A percentile compares a stretch with the other conserved stretches of the same genome.
Evolutionary conservation across 768 basidiomycete genomes (phyloP).

Genomic region (Wakefieldia striispora): DNA sequence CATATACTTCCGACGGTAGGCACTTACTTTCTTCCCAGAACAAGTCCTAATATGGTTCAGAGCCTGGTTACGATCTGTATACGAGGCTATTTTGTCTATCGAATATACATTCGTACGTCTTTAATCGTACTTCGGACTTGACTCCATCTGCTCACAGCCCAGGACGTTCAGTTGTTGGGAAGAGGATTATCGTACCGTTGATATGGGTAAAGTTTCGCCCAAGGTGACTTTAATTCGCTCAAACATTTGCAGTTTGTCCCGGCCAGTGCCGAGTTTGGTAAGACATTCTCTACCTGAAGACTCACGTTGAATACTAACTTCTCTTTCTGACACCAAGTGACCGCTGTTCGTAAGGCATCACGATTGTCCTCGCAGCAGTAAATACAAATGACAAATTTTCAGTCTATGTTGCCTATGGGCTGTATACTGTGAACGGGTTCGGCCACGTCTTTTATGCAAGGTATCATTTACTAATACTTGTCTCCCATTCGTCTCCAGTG

Average conservation of each 20-base stretch:
- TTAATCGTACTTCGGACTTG: too few relatives aligned
- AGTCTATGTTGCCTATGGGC: background rate
- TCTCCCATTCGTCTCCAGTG: background rate
- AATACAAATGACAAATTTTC: background rate
- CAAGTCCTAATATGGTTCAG: background rate
- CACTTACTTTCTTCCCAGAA: background rate
- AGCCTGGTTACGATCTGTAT: background rate
- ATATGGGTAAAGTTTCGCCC: background rate
- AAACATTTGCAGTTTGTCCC: background rate
- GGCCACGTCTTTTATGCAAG: background rate
- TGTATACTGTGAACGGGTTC: background rate
- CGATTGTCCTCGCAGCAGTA: background rate
- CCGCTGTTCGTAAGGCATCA: background rate
- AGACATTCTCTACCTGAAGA: background rate
- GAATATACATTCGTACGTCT: background rate
- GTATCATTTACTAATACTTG: background rate
- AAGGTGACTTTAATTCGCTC: background rate
- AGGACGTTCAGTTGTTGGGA: background rate
- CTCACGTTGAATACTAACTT: background rate
- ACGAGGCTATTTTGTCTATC: conserved; percentile 1
- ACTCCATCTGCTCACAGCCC: too few relatives aligned
- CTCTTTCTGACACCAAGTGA: background rate
- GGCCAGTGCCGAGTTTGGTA: background rate
- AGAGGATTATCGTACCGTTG: background rate
- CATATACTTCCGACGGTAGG: background rate